A percentile compares a stretch with the other conserved stretches of the same genome.
These are phyloP conservation scores for Hansfordia pulvinata DNA, from an alignment of 2,329 filamentous ascomycete genomes.

Conservation along the genomic window DNA sequence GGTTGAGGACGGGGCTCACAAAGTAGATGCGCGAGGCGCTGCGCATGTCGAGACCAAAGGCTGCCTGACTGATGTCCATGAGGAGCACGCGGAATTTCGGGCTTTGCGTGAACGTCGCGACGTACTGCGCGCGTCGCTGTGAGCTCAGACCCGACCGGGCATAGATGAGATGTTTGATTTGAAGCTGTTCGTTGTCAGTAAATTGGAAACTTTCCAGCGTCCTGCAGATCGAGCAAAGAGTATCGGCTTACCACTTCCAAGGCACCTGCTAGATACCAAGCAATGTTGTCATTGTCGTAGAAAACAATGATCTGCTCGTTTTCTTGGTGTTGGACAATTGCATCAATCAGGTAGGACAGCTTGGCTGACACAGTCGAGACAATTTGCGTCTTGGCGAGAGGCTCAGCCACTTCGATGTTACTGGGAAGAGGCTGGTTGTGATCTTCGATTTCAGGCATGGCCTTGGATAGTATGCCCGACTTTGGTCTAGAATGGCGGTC, in stretches of 20 bases:
- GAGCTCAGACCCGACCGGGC: conserved; percentile 44
- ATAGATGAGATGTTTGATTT: conserved; percentile 52
- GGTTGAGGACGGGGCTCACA: conserved; percentile 75
- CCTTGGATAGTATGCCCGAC: conserved; percentile 6
- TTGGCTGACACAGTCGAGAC: conserved; percentile 79
- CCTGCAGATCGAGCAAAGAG: not conserved
- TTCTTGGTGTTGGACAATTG: conserved; percentile 52
- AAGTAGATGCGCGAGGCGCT: conserved; percentile 81
- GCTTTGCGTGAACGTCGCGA: conserved; percentile 63
- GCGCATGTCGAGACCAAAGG: conserved; percentile 76
- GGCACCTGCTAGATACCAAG: conserved; percentile 72
- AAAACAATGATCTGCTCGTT: conserved; percentile 84
- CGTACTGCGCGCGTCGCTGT: conserved; percentile 56
- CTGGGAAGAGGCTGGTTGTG: conserved; percentile 19
- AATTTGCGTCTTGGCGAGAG: conserved; percentile 46
- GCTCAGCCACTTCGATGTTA: conserved; percentile 28
- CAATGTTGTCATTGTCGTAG: conserved; percentile 78
- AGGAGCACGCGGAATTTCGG: conserved; percentile 60
- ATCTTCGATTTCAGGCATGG: conserved; percentile 1
- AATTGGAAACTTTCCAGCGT: not conserved
- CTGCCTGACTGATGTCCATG: conserved; percentile 84
- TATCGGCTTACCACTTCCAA: conserved; percentile 51
- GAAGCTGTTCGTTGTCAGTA: conserved; percentile 24
- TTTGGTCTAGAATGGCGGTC: conserved; percentile 13
- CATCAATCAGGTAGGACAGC: conserved; percentile 70